Conservation (phyloP, 1,139 yeast genomes). For the Suhomyces atakaporum region DNA sequence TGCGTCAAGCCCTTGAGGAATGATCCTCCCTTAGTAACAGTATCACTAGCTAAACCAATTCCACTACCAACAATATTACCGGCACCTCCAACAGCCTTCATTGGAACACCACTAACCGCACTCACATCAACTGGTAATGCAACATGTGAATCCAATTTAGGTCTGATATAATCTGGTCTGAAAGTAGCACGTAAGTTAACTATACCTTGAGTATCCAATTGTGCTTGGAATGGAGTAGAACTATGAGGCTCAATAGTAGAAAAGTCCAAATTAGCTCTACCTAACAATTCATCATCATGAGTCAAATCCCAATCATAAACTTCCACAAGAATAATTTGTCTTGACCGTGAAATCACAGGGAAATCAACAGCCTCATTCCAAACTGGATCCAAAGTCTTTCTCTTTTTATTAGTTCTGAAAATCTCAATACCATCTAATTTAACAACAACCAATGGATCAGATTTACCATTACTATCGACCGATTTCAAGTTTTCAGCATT, state of each 20-base stretch:
- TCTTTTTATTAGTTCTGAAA: conserved; percentile 59
- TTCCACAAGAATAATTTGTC: conserved; percentile 49
- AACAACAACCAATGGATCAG: conserved; percentile 65
- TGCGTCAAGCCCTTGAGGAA: conserved; percentile 38
- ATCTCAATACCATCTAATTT: conserved; percentile 55
- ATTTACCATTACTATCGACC: conserved; percentile 71
- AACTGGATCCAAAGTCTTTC: conserved; percentile 65
- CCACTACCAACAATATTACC: conserved; percentile 35
- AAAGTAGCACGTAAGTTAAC: conserved; percentile 55
- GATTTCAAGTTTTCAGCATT: conserved; percentile 55
- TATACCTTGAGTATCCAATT: conserved; percentile 63
- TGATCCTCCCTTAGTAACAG: conserved; percentile 48
- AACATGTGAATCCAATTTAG: conserved; percentile 45
- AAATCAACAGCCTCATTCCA: conserved; percentile 67
- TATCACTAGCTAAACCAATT: conserved; percentile 44
- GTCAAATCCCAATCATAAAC: conserved; percentile 79
- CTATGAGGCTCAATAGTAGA: conserved; percentile 47
- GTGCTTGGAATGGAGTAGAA: conserved; percentile 47
- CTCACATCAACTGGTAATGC: conserved; percentile 46
- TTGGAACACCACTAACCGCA: conserved; percentile 47
- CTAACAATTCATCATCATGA: conserved; percentile 64
- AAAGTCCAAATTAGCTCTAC: conserved; percentile 52
- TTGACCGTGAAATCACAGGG: conserved; percentile 63
- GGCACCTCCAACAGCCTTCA: conserved; percentile 49
- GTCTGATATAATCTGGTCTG: conserved; percentile 68